Conservation (phyloP, 2,329 filamentous ascomycete species). For the Paraphoma sp. region DNA sequence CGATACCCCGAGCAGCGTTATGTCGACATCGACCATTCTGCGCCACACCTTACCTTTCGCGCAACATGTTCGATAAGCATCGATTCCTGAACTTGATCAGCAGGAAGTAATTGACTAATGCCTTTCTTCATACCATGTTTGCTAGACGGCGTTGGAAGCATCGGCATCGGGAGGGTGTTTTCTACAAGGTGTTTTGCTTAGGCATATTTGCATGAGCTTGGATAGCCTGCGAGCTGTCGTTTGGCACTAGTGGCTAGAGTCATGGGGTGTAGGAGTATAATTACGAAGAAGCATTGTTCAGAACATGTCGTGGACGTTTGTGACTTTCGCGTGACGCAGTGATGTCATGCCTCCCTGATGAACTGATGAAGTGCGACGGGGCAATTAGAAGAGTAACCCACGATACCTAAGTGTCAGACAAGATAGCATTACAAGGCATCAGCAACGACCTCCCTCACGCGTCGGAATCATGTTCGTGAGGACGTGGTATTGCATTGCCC, state of each 20-base stretch:
- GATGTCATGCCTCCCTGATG: too few species aligned
- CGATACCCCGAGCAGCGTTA: not conserved
- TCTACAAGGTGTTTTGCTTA: not conserved
- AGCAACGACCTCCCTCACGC: too few species aligned
- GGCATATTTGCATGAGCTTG: not conserved
- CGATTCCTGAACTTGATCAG: not conserved
- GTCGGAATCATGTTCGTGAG: constrained; percentile 28
- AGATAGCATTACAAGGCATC: too few species aligned
- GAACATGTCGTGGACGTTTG: not conserved
- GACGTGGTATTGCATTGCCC: constrained; percentile 46
- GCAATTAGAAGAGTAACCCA: too few species aligned
- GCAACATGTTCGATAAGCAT: not conserved
- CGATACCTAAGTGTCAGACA: too few species aligned
- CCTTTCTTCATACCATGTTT: not conserved
- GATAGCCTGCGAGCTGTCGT: not conserved
- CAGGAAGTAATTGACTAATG: not conserved
- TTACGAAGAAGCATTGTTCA: not conserved
- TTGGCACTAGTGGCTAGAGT: not conserved
- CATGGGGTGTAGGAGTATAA: not conserved
- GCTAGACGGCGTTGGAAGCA: not conserved
- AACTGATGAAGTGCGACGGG: too few species aligned
- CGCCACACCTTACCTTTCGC: not conserved
- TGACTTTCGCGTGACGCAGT: too few species aligned
- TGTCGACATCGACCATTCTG: not conserved
- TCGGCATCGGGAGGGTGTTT: not conserved